Evolutionary conservation across 768 basidiomycete genomes (phyloP).

Genomic region (Boletus reticuloceps): DNA sequence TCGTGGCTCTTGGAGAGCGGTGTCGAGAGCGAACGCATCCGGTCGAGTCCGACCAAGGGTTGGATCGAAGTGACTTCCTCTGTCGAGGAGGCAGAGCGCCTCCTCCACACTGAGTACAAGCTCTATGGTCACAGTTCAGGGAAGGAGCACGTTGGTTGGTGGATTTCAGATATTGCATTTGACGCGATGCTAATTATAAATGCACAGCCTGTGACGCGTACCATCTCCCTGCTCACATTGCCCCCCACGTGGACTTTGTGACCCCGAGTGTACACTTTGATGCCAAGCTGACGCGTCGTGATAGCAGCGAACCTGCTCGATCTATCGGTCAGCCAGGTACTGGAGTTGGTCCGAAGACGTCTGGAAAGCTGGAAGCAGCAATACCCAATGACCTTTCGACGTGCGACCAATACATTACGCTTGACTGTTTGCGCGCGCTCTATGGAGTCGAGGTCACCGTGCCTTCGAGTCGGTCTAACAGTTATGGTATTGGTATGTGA

Average conservation of each 20-base stretch:
- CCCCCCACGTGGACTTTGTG: conserved; percentile 35
- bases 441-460: conserved; percentile 27
- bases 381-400: conserved; percentile 6
- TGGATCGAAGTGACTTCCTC: conserved; percentile 29
- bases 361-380: conserved; percentile 5
- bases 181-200: conserved; percentile 1
- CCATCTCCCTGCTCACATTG: conserved; percentile 31
- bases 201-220: conserved; percentile 30
- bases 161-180: not conserved
- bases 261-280: conserved; percentile 37
- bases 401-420: conserved; percentile 31
- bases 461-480: conserved; percentile 23
- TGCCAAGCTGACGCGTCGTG: conserved; percentile 14
- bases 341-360: conserved; percentile 13
- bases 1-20: conserved; percentile 25
- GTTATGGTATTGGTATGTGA: conserved; percentile 31
- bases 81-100: conserved; percentile 30
- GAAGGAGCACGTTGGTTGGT: conserved; percentile 25
- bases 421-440: conserved; percentile 26
- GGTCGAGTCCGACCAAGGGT: conserved; percentile 14
- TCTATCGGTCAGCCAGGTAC: conserved; percentile 18
- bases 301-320: not conserved
- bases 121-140: conserved; percentile 26
- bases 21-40: conserved; percentile 20
- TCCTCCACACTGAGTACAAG: conserved; percentile 33